Base-by-base conservation (phyloP, 352 stramenopile genomes). In the Pythium dissimile region DNA sequence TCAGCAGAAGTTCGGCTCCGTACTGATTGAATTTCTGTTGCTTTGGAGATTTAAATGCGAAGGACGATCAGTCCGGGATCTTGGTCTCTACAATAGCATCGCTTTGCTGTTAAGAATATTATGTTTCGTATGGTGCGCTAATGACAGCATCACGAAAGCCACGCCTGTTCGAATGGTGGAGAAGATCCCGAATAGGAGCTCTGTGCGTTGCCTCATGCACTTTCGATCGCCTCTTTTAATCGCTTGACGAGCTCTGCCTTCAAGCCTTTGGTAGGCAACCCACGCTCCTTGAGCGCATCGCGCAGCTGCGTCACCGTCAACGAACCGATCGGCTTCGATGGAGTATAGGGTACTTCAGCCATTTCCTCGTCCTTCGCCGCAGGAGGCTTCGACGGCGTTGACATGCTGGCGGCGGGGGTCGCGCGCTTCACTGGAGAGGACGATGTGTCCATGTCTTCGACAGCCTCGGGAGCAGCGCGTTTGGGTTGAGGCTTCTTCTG, bases 181-280 rank as follows among this genome's bases (percentile, higher is more conserved):
- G n/a, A n/a, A n/a, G n/a, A n/a, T n/a, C 4, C 39, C 26, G 30
- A 12, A 35, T 35, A 35, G 7, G 30, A 35, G 7, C 7, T 35
- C 30, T 12, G 7, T 12, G 12, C 30, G 30, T 35, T 12, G 30
- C 30, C 30, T 67, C 47, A 63, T 59, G 60, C 47, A 20, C 42
- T 60, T 3, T 53, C 60, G 0, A 78, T 62, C 38, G 77, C 84
- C 55, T 89, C 75, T 62, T 90, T 89, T 65, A 94, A 78, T 31
- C 84, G 74, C 70, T 90, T 73, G 34, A 86, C 80, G 28, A 94
- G 59, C 48, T 94, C 84, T 13, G 83, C 84, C 65, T 94, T 94
- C 30, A 94, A 71, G 6, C 84, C 84, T 65, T 90, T 91, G 35
- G 84, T 94, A 31, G 82, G 73, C 28, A 94, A 45, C 1, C 77